These are phyloP conservation scores for Wickerhamiella domercqiae DNA, from an alignment of 805 yeast genomes.

Conservation along the genomic window DNA sequence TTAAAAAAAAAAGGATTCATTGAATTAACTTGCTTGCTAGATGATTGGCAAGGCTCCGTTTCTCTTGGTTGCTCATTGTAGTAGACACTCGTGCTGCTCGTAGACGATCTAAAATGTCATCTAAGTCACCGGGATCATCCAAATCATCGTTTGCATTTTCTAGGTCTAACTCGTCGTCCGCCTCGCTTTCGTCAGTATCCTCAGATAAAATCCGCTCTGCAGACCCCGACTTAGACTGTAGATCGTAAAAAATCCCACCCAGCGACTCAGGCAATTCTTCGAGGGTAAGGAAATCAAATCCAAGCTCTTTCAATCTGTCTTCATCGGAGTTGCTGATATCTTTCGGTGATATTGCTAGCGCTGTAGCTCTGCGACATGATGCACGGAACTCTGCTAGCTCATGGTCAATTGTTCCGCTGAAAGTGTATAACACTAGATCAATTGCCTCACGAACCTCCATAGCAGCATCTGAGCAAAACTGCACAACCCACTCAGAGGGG, in stretches of 20 bases:
- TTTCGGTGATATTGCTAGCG: conserved; percentile 16
- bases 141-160: conserved; percentile 1
- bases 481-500: conserved; percentile 20
- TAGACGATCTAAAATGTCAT: conserved; percentile 19
- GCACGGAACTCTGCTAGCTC: conserved; percentile 13
- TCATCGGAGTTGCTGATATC: neutral
- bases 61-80: conserved; percentile 20
- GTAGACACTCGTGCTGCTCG: conserved; percentile 15
- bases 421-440: conserved; percentile 22
- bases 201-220: too few relatives aligned
- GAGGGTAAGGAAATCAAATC: conserved; percentile 4
- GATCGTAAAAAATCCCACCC: conserved; percentile 2
- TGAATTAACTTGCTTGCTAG: conserved; percentile 16
- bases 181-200: conserved; percentile 1
- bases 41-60: conserved; percentile 21
- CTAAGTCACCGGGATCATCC: conserved; percentile 14
- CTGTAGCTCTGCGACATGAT: conserved; percentile 16
- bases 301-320: conserved; percentile 8
- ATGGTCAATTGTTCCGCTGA: conserved; percentile 5
- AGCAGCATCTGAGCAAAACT: conserved; percentile 23
- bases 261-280: conserved; percentile 3
- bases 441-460: conserved; percentile 25
- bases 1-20: too few relatives aligned
- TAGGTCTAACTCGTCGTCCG: conserved; percentile 1
- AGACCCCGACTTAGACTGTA: neutral